Base-by-base conservation (phyloP, 805 yeast genomes). In the Kazachstania psychrophila region DNA sequence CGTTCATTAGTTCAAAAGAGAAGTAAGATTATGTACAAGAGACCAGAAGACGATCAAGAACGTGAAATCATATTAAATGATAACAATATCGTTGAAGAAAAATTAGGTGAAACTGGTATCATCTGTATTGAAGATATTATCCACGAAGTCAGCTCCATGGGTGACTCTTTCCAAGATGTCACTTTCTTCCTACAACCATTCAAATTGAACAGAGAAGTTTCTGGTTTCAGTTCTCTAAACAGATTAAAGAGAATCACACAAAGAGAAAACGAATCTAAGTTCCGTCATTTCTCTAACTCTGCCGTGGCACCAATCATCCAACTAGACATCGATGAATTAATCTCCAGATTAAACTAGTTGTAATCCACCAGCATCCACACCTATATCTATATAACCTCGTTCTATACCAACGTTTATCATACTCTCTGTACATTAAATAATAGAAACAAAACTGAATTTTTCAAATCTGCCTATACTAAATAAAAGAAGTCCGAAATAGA, bases 71-170 rank as follows among this genome's bases (percentile, higher is more conserved):
- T 75, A 40, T 62, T 83, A 48, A 83, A 82, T 57, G 86, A 79
- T 60, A 83, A 83, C 64, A 77, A 75, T 49, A 60, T 77, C 28
- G 78, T 83, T 36, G 94, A 83, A 62, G 87, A 81, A 50, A 65
- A 68, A 50, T 67, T 83, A 43, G 79, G 79, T 28, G 82, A 79
- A 7, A 63, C 66, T 37, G 87, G 89, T 20, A 64, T 79, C 42
- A 75, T 83, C 44, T 83, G 94, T 73, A 71, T 80, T 14, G 92
- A 83, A 64, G 94, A 83, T 61, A 67, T 83, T 39, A 73, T 83
- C 37, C 85, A 78, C 52, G 89, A 82, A 61, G 68, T 83, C 37
- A 67, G 65, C 15, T 57, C 76, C 13, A 51, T 80, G 47, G 82
- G 86, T 14, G 84, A 75, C 18, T 62, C 70, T 43, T 83, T 83